These are phyloP conservation scores for Microcos paniculata DNA, from an alignment of 345 rosid species.

Conservation along the genomic window DNA sequence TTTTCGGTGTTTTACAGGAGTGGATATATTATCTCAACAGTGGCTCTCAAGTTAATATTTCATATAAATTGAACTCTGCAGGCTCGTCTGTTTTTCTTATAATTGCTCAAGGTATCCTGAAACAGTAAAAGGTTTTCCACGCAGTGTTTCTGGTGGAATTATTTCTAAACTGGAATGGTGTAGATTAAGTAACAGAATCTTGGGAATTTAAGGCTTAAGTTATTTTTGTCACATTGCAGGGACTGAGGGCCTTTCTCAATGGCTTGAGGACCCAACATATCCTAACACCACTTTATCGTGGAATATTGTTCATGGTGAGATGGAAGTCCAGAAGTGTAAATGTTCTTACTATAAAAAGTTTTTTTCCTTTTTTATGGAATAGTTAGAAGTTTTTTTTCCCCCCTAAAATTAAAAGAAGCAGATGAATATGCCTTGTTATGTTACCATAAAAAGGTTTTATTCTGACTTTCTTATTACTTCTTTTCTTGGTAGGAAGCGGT, in stretches of 20 bases:
- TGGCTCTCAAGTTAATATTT: slow-evolving; percentile 75
- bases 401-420: no score
- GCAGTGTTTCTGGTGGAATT: neutral
- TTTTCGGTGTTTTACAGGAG: slow-evolving; percentile 45
- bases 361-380: no score
- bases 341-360: slow-evolving; percentile 7
- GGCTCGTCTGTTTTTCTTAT: slow-evolving; percentile 67
- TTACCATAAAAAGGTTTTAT: no score
- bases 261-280: slow-evolving; percentile 84
- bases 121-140: neutral
- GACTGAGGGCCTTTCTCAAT: slow-evolving; percentile 70
- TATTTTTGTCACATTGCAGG: slow-evolving; percentile 44
- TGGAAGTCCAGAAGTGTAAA: slow-evolving; percentile 9
- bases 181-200: neutral
- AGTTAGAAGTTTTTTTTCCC: no score
- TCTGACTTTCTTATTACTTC: slow-evolving; percentile 16
- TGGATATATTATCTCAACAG: slow-evolving; percentile 71
- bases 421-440: no score
- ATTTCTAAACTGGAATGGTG: neutral
- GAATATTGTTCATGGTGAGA: slow-evolving; percentile 73
- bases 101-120: slow-evolving; percentile 76
- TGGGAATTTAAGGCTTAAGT: neutral
- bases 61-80: slow-evolving; percentile 54
- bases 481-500: slow-evolving; percentile 59
- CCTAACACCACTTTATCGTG: slow-evolving; percentile 83